Evolutionary conservation across 2,329 filamentous ascomycete species (phyloP).

Genomic region (Blastomyces parvus): DNA sequence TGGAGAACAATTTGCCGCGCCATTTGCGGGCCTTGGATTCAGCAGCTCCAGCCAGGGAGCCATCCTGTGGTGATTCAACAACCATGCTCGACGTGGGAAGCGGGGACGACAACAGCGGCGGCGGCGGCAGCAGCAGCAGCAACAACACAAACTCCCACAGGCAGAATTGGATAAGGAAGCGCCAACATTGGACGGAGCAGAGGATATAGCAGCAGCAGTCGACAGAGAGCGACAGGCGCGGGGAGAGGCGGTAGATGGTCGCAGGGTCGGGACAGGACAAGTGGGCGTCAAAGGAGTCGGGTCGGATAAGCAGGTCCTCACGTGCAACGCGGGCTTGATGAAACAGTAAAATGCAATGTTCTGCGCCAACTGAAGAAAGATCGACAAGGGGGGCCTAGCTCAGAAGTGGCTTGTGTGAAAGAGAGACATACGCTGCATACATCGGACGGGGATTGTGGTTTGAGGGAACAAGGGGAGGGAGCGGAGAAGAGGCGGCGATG

Average conservation of each 20-base stretch:
- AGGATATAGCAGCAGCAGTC: not conserved
- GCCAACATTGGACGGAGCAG: slow-evolving; percentile 5
- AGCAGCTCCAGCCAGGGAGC: slow-evolving; percentile 9
- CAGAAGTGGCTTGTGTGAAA: not conserved
- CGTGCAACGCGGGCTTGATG: slow-evolving; percentile 10
- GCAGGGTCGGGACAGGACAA: not conserved
- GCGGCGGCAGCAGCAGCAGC: not conserved
- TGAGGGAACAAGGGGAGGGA: not conserved
- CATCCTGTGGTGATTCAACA: slow-evolving; percentile 11
- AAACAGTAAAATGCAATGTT: slow-evolving; percentile 4
- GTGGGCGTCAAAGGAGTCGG: not conserved
- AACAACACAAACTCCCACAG: slow-evolving; percentile 2
- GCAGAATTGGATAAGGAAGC: not conserved
- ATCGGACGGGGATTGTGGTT: not conserved
- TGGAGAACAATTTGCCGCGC: slow-evolving; percentile 43
- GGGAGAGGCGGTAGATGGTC: not conserved
- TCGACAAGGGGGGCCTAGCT: slow-evolving; percentile 5
- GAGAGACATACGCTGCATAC: not conserved
- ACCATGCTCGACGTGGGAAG: slow-evolving; percentile 11
- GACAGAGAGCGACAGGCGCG: not conserved
- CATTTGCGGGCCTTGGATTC: slow-evolving; percentile 28
- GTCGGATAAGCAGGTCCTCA: slow-evolving; percentile 8
- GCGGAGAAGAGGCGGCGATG: not conserved
- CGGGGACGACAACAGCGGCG: not conserved
- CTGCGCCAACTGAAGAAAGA: not conserved